These are phyloP conservation scores for Malassezia pachydermatis DNA, from an alignment of 1,284 basidiomycete species.

Conservation along the genomic window DNA sequence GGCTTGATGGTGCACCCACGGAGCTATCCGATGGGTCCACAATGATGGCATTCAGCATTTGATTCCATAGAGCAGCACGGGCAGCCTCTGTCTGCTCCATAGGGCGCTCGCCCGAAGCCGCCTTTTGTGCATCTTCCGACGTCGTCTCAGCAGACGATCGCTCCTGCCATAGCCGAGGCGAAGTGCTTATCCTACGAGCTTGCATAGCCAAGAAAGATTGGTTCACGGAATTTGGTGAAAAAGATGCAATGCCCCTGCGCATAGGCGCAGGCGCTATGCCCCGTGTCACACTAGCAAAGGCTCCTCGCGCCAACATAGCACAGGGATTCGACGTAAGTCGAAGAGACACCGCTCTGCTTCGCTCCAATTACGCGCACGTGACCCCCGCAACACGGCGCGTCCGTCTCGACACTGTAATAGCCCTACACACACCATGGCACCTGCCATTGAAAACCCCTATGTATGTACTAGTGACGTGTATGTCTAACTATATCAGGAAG, in stretches of 20 bases:
- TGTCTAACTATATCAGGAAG: conserved; percentile 58
- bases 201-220: too few species aligned
- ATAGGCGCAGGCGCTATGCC: too few species aligned
- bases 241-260: too few species aligned
- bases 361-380: too few species aligned
- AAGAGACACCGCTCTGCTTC: too few species aligned
- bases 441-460: conserved; percentile 19
- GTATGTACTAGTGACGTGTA: conserved; percentile 9
- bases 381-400: too few species aligned
- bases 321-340: too few species aligned
- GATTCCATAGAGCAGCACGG: conserved; percentile 17
- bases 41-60: conserved; percentile 21
- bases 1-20: too few species aligned
- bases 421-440: conserved; percentile 14
- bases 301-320: too few species aligned
- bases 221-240: too few species aligned
- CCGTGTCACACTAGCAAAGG: too few species aligned
- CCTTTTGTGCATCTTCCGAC: background rate
- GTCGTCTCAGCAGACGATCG: background rate
- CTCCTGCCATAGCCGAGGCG: background rate
- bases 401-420: too few species aligned
- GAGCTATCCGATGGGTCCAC: conserved; percentile 11
- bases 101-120: background rate
- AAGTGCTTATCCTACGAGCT: background rate
- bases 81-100: background rate